A percentile compares a stretch with the other conserved stretches of the same genome.
phyloP scores from a whole-genome alignment of 202 grass and related monocot species.

The Carex arenaria region DNA sequence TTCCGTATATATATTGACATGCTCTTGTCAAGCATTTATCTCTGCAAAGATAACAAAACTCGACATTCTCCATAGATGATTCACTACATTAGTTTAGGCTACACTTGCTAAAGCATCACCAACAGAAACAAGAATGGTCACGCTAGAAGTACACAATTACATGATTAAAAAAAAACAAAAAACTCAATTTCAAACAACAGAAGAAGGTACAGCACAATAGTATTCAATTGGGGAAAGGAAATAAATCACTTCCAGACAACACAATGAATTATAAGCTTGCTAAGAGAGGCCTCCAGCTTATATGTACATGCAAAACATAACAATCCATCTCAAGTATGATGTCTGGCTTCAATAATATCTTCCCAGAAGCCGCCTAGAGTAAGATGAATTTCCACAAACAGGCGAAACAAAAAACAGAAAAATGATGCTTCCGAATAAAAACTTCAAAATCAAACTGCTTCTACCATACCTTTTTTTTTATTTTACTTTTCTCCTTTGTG shows the following conservation, averaged over 20 bases:
- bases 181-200: background rate
- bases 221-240: background rate
- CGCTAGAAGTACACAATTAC: background rate
- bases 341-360: background rate
- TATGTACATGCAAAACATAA: constrained; percentile 10
- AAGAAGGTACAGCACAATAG: background rate
- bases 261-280: background rate
- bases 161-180: background rate
- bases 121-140: background rate
- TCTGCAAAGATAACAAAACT: background rate
- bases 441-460: background rate
- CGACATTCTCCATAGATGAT: background rate
- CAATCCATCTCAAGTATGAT: background rate
- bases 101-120: background rate
- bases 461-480: background rate
- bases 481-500: constrained; percentile 1
- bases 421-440: background rate
- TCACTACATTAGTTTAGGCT: background rate
- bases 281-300: constrained; percentile 15
- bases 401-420: background rate
- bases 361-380: background rate
- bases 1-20: background rate
- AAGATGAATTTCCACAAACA: constrained; percentile 15
- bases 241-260: background rate
- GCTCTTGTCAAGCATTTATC: background rate